phyloP scores from a whole-genome alignment of 345 rosid species.

The Eucalyptus guilfoylei region DNA sequence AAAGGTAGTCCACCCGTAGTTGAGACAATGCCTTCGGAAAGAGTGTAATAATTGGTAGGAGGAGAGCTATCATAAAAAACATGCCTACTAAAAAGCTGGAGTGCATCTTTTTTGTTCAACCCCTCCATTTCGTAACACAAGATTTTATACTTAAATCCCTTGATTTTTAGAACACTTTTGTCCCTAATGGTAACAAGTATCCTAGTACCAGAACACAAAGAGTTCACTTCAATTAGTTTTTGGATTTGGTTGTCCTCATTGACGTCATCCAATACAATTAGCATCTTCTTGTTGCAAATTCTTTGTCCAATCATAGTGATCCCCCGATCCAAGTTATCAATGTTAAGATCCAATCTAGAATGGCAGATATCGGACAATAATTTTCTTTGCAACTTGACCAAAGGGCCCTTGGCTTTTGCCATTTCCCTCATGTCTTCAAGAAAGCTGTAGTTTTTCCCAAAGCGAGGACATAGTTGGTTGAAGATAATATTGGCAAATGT shows the following conservation, averaged over 20 bases:
- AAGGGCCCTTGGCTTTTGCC: not conserved
- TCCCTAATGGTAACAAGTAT: not conserved
- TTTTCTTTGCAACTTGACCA: not conserved
- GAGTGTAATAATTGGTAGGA: not conserved
- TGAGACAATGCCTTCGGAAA: not conserved
- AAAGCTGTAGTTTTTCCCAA: too few relatives aligned
- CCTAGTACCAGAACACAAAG: not conserved
- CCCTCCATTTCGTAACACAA: not conserved
- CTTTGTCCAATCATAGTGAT: not conserved
- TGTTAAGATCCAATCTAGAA: rapidly evolving
- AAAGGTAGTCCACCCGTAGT: not conserved
- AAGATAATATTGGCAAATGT: too few relatives aligned
- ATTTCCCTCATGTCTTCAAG: too few relatives aligned
- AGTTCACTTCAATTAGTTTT: not conserved
- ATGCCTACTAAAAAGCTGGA: not conserved
- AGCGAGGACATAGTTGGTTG: too few relatives aligned
- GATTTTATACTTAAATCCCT: not conserved
- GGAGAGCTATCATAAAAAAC: not conserved
- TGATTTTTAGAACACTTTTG: not conserved
- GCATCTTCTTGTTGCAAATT: not conserved
- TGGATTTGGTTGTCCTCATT: not conserved
- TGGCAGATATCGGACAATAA: not conserved
- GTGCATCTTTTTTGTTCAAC: not conserved
- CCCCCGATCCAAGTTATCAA: not conserved
- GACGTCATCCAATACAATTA: not conserved